These are phyloP conservation scores for Escallonia rubra DNA, from an alignment of 129 eudicot species.

Conservation along the genomic window DNA sequence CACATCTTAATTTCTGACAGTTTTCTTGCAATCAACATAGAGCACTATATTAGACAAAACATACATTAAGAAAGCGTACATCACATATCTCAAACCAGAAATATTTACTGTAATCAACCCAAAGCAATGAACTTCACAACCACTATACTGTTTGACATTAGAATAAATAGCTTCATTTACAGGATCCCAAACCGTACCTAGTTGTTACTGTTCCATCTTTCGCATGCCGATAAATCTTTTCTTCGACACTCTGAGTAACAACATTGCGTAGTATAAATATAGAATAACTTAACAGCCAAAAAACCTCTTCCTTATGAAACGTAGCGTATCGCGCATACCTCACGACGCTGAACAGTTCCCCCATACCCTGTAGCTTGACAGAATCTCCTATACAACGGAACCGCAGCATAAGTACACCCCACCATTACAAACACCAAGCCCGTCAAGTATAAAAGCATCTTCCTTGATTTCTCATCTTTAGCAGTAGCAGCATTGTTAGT, in stretches of 20 bases:
- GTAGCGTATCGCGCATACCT: conserved; percentile 27
- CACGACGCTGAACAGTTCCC: conserved; percentile 21
- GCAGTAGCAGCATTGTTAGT: conserved; percentile 41
- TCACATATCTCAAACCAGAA: too few relatives aligned
- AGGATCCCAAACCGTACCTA: conserved; percentile 33
- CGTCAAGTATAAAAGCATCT: conserved; percentile 70
- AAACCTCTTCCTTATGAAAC: neutral
- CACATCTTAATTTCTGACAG: too few relatives aligned
- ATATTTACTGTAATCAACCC: too few relatives aligned
- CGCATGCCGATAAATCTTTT: conserved; percentile 78
- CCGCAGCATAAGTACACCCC: too few relatives aligned
- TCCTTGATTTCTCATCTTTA: conserved; percentile 61
- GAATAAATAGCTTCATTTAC: too few relatives aligned
- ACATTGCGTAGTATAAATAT: neutral
- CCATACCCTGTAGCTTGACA: too few relatives aligned
- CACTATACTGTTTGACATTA: too few relatives aligned
- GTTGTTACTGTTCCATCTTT: conserved; percentile 69
- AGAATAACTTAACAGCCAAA: neutral
- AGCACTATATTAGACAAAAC: too few relatives aligned
- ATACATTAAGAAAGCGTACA: too few relatives aligned
- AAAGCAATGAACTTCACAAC: too few relatives aligned
- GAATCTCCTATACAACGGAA: too few relatives aligned
- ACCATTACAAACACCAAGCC: conserved; percentile 20
- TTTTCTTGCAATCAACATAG: too few relatives aligned
- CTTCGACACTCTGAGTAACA: conserved; percentile 64